phyloP scores from a whole-genome alignment of 2,329 filamentous ascomycete species.

The Saccharata proteae region DNA sequence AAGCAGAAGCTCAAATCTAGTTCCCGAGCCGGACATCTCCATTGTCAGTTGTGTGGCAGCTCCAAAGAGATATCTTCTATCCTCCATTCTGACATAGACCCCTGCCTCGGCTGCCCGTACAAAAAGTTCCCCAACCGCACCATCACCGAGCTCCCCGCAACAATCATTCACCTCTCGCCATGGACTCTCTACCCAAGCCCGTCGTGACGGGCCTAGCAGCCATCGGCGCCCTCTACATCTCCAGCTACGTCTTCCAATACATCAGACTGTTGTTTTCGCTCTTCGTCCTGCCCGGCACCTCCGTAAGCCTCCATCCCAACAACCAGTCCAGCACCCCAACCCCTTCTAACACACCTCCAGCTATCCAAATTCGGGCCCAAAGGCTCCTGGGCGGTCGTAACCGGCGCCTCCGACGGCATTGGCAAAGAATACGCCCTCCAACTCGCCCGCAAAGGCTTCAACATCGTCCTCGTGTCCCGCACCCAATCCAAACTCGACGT shows the following conservation, averaged over 20 bases:
- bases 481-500: constrained; percentile 82
- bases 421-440: constrained; percentile 93
- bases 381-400: constrained; percentile 88
- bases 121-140: constrained; percentile 8
- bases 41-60: too few species aligned
- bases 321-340: background rate
- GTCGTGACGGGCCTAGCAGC: constrained; percentile 7
- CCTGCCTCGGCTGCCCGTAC: too few species aligned
- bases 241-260: constrained; percentile 31
- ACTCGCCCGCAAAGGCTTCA: constrained; percentile 84
- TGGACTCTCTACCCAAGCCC: constrained; percentile 5
- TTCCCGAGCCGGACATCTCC: too few species aligned
- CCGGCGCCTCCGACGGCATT: constrained; percentile 89
- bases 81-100: too few species aligned
- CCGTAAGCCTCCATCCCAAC: constrained; percentile 22
- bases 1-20: too few species aligned
- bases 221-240: constrained; percentile 6
- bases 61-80: too few species aligned
- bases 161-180: background rate
- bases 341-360: constrained; percentile 33
- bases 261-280: constrained; percentile 35
- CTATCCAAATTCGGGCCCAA: constrained; percentile 82
- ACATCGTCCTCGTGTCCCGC: constrained; percentile 86
- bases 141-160: constrained; percentile 2
- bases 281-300: constrained; percentile 36